Evolutionary conservation across 1,284 basidiomycete genomes (phyloP).

Genomic region (Ustilago bromivora): DNA sequence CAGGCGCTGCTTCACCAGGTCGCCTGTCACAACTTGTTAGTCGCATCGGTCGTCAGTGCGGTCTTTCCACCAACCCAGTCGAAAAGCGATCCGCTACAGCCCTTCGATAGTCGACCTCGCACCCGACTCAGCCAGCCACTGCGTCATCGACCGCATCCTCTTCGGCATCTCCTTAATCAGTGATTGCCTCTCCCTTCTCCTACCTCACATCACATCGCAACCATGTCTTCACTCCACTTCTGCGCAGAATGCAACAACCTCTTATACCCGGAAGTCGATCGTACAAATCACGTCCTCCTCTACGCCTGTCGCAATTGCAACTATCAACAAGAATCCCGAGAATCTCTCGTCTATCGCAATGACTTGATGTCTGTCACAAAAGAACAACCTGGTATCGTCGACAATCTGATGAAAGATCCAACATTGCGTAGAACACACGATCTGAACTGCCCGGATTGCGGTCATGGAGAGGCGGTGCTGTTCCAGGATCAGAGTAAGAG

Average conservation of each 20-base stretch:
- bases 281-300: slow-evolving; percentile 84
- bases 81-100: neutral
- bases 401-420: slow-evolving; percentile 88
- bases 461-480: slow-evolving; percentile 59
- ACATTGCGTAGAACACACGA: slow-evolving; percentile 75
- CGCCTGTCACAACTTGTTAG: neutral
- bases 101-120: neutral
- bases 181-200: neutral
- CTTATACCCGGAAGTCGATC: slow-evolving; percentile 85
- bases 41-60: slow-evolving; percentile 13
- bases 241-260: slow-evolving; percentile 80
- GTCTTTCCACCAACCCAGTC: neutral
- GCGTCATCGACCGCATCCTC: neutral
- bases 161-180: neutral
- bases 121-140: neutral
- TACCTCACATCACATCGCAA: neutral
- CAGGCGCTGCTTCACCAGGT: neutral
- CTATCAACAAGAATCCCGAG: slow-evolving; percentile 86
- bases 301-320: slow-evolving; percentile 93
- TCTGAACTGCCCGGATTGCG: slow-evolving; percentile 63
- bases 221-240: slow-evolving; percentile 66
- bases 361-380: slow-evolving; percentile 91
- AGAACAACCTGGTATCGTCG: slow-evolving; percentile 92
- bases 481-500: slow-evolving; percentile 69
- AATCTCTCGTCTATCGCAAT: slow-evolving; percentile 91